These are phyloP conservation scores for Diddensiella transvaalensis DNA, from an alignment of 805 yeast genomes.

Conservation along the genomic window DNA sequence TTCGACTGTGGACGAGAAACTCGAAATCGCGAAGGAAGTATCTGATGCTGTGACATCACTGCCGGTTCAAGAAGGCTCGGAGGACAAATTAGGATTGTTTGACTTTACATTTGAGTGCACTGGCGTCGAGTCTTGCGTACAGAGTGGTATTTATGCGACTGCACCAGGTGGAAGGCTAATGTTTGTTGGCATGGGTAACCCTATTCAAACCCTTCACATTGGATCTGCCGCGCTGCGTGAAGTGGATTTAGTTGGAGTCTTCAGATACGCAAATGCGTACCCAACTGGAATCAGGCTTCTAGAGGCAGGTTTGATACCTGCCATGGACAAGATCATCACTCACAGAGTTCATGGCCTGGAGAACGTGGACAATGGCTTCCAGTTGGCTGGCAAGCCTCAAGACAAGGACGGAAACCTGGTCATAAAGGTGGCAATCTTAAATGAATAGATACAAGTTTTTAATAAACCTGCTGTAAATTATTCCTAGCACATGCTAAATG, in stretches of 20 bases:
- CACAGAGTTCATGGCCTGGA: conserved; percentile 31
- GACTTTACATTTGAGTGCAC: conserved; percentile 68
- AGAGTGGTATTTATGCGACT: conserved; percentile 60
- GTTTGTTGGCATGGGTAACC: conserved; percentile 81
- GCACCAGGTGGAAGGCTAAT: conserved; percentile 69
- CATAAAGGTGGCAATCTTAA: conserved; percentile 27
- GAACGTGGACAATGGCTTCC: conserved; percentile 28
- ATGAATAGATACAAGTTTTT: conserved; percentile 6
- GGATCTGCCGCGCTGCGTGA: conserved; percentile 32
- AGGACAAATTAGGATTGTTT: conserved; percentile 29
- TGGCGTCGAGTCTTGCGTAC: conserved; percentile 75
- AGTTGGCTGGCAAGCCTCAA: conserved; percentile 29
- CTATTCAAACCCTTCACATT: conserved; percentile 33
- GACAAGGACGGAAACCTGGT: conserved; percentile 33
- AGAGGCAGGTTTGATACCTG: conserved; percentile 23
- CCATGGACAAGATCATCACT: conserved; percentile 28
- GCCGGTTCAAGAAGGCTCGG: conserved; percentile 26
- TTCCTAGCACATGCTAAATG: no score
- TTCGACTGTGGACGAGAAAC: conserved; percentile 47
- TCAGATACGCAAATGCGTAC: conserved; percentile 32
- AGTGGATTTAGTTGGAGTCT: conserved; percentile 33
- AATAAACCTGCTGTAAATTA: no score
- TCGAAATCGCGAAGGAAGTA: conserved; percentile 52
- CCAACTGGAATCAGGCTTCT: conserved; percentile 29
- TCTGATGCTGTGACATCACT: conserved; percentile 26